Evolutionary conservation across 306 rosid species (phyloP).

Genomic region (Cucurbita moschata): DNA sequence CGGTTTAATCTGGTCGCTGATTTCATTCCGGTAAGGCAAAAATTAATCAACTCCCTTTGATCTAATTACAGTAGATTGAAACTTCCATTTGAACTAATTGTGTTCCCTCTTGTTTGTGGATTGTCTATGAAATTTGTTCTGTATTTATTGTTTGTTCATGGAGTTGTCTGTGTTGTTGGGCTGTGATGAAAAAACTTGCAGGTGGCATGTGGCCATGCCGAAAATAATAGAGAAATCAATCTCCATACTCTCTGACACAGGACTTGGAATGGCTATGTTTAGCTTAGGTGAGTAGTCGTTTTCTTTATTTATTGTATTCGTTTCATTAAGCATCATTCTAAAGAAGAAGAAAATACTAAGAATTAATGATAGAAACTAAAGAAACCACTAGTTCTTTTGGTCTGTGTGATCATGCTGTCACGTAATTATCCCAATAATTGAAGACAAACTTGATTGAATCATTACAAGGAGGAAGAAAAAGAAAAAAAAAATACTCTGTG

Average conservation of each 20-base stretch:
- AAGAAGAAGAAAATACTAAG: not conserved
- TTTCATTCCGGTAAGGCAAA: constrained; percentile 52
- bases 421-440: constrained; percentile 5
- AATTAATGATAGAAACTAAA: not conserved
- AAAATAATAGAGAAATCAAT: constrained; percentile 59
- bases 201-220: constrained; percentile 93
- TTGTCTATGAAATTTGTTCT: not conserved
- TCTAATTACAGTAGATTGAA: not conserved
- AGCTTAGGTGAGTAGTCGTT: constrained; percentile 68
- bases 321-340: not conserved
- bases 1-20: constrained; percentile 81
- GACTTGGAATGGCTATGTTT: constrained; percentile 99
- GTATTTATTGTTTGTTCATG: constrained; percentile 3
- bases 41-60: too few species aligned
- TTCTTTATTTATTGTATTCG: constrained; percentile 1
- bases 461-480: not conserved
- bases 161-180: not conserved
- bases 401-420: not conserved
- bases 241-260: constrained; percentile 95
- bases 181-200: constrained; percentile 10
- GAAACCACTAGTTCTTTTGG: not conserved
- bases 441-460: not conserved
- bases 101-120: not conserved
- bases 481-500: too few species aligned
- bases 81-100: not conserved